Conservation (phyloP, 768 basidiomycete species). For the Pisolithus orientalis region DNA sequence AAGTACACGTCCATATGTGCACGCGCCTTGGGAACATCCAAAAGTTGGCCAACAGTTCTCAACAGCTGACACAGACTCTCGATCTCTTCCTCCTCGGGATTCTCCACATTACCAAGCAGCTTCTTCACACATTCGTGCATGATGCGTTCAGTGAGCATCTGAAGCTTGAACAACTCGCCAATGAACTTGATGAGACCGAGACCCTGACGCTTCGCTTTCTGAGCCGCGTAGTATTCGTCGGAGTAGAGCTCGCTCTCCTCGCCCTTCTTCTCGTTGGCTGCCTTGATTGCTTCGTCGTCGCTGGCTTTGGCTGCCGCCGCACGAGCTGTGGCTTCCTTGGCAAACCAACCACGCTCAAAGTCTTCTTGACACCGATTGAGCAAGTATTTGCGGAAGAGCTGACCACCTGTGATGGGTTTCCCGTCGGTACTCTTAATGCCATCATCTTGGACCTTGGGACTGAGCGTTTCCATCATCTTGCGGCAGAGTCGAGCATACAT, state of each 20-base stretch:
- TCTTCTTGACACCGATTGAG: constrained; percentile 96
- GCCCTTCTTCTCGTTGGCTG: constrained; percentile 53
- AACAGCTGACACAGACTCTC: constrained; percentile 93
- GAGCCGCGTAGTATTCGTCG: constrained; percentile 92
- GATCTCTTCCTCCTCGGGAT: constrained; percentile 96
- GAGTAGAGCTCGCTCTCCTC: constrained; percentile 76
- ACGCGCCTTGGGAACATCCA: constrained; percentile 77
- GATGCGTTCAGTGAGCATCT: constrained; percentile 96
- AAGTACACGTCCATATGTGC: constrained; percentile 93
- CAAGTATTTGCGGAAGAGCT: constrained; percentile 94
- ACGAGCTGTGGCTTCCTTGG: constrained; percentile 79
- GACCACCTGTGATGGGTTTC: constrained; percentile 87
- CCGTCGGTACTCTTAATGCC: constrained; percentile 76
- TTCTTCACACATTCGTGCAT: constrained; percentile 99
- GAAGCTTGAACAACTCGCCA: constrained; percentile 97
- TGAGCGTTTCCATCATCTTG: constrained; percentile 94
- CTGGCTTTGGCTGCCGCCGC: constrained; percentile 80
- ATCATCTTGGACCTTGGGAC: constrained; percentile 81
- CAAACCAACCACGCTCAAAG: constrained; percentile 93
- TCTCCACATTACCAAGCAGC: constrained; percentile 85
- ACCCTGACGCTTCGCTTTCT: constrained; percentile 96
- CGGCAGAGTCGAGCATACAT: constrained; percentile 96
- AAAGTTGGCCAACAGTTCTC: constrained; percentile 75
- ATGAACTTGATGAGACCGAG: constrained; percentile 97
- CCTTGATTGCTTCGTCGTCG: constrained; percentile 78